These are phyloP conservation scores for Alternaria arbusti DNA, from an alignment of 2,329 filamentous ascomycete genomes.

Conservation along the genomic window DNA sequence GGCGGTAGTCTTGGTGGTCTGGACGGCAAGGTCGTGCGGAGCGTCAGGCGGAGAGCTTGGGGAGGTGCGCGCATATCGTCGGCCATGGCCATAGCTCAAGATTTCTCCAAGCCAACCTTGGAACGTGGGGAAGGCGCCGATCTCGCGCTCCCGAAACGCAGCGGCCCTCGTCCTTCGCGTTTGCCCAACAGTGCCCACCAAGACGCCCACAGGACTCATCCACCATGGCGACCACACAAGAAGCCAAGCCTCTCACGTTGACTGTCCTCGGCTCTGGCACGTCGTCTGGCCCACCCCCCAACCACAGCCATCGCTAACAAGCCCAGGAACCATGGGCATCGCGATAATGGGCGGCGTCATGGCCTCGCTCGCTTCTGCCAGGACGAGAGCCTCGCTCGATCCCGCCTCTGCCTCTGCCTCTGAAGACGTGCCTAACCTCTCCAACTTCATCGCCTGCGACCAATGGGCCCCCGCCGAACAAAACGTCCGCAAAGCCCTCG, in stretches of 20 bases:
- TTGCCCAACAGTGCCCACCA: constrained; percentile 10
- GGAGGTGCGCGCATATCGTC: constrained; percentile 28
- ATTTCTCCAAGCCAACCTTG: constrained; percentile 14
- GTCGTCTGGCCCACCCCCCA: constrained; percentile 32
- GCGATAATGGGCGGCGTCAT: constrained; percentile 84
- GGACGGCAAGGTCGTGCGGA: not conserved
- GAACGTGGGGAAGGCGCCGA: constrained; percentile 18
- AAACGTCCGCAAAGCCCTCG: constrained; percentile 70
- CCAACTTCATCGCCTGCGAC: constrained; percentile 82
- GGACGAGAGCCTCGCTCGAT: constrained; percentile 46
- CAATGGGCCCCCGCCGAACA: constrained; percentile 72
- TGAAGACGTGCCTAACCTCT: constrained; percentile 58
- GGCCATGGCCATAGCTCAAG: constrained; percentile 24
- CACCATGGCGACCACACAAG: constrained; percentile 41
- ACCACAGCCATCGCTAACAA: not conserved
- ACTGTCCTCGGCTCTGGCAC: constrained; percentile 82
- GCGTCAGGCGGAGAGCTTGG: constrained; percentile 7
- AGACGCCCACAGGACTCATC: not conserved
- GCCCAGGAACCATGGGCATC: constrained; percentile 79
- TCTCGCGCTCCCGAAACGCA: constrained; percentile 15
- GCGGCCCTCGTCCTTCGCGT: constrained; percentile 11
- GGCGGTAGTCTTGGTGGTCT: not conserved
- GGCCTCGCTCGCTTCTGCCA: constrained; percentile 64
- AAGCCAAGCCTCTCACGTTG: constrained; percentile 66
- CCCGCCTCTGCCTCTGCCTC: constrained; percentile 47